Conservation (phyloP, 2,329 filamentous ascomycete species). For the Lachnellula hyalina region DNA sequence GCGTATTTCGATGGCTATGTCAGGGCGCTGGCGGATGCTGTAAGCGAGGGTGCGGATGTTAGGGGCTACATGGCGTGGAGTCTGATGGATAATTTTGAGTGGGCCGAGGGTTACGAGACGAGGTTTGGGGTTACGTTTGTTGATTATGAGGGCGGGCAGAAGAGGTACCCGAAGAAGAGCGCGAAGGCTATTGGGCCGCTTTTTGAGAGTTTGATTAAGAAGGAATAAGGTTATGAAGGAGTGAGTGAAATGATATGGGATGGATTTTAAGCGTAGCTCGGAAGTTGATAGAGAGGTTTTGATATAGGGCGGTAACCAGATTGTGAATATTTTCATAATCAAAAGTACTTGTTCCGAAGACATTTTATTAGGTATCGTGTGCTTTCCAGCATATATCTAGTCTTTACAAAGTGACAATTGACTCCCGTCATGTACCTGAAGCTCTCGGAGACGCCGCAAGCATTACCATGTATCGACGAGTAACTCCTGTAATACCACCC, state of each 20-base stretch:
- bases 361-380: background rate
- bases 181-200: constrained; percentile 64
- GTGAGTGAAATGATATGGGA: background rate
- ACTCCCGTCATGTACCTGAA: background rate
- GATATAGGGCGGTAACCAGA: background rate
- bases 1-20: constrained; percentile 77
- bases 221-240: constrained; percentile 34
- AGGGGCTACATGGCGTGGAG: constrained; percentile 82
- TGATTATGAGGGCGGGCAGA: constrained; percentile 75
- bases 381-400: background rate
- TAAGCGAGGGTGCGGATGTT: constrained; percentile 71
- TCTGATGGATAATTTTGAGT: constrained; percentile 59
- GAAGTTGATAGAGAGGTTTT: background rate
- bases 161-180: constrained; percentile 79
- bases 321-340: too few relatives aligned
- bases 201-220: constrained; percentile 66
- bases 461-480: too few relatives aligned
- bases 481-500: too few relatives aligned
- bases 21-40: constrained; percentile 68
- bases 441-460: background rate
- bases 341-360: background rate
- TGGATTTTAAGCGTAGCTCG: too few relatives aligned
- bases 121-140: constrained; percentile 81
- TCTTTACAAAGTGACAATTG: background rate
- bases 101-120: constrained; percentile 81